phyloP scores from a whole-genome alignment of 352 stramenopile species.

The Phytophthora pini region DNA sequence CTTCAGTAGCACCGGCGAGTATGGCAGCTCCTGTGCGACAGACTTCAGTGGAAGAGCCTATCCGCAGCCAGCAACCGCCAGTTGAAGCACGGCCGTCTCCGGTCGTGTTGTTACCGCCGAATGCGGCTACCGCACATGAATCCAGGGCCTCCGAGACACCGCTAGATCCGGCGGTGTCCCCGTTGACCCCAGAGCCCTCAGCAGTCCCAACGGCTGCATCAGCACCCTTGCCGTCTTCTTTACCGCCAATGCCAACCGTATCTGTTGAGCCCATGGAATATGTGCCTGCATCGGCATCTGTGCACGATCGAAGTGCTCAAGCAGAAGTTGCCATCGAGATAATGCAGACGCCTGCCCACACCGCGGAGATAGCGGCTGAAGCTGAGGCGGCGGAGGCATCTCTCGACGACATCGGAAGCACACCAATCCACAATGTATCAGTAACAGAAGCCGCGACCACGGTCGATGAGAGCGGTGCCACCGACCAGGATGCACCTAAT shows the following conservation, averaged over 20 bases:
- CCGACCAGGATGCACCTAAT: constrained; percentile 35
- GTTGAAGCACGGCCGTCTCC: constrained; percentile 40
- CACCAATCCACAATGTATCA: constrained; percentile 62
- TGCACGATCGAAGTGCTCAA: constrained; percentile 42
- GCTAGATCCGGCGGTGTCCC: constrained; percentile 16
- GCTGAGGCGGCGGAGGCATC: constrained; percentile 32
- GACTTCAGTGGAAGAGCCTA: constrained; percentile 22
- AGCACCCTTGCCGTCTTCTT: constrained; percentile 17
- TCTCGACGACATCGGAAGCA: constrained; percentile 47
- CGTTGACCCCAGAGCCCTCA: constrained; percentile 15
- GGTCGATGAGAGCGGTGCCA: constrained; percentile 25
- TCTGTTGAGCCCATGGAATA: constrained; percentile 23
- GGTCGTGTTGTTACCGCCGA: constrained; percentile 43
- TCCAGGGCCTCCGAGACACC: constrained; percentile 28
- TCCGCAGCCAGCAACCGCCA: constrained; percentile 6
- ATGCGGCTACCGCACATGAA: constrained; percentile 23
- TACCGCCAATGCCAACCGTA: constrained; percentile 26
- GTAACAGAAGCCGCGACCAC: constrained; percentile 32
- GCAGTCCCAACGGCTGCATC: constrained; percentile 19
- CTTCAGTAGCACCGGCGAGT: constrained; percentile 25
- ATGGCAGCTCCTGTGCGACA: constrained; percentile 14
- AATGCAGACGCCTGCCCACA: constrained; percentile 38
- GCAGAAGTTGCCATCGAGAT: constrained; percentile 46
- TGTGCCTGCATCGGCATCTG: constrained; percentile 6
- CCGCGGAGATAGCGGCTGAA: constrained; percentile 17